phyloP scores from a whole-genome alignment of 1,139 yeast species.

The Lodderomyces pseudojiufengensis region DNA sequence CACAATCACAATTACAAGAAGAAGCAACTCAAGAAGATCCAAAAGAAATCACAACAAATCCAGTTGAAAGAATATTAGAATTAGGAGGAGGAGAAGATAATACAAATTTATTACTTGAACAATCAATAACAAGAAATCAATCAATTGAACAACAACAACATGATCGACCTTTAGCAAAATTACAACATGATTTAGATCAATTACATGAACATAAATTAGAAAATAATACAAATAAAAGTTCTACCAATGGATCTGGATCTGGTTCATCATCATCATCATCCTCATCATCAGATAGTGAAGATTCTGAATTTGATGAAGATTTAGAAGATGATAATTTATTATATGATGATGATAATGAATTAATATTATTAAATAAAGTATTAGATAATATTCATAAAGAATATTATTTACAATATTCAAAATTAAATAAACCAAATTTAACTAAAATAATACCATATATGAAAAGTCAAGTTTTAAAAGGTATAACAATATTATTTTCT shows the following conservation, averaged over 20 bases:
- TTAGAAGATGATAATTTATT: conserved; percentile 49
- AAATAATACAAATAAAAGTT: too few species aligned
- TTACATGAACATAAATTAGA: conserved; percentile 31
- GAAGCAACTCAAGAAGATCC: background rate
- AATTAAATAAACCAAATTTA: conserved; percentile 48
- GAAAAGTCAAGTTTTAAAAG: conserved; percentile 65
- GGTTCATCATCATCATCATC: conserved; percentile 8
- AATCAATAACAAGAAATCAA: conserved; percentile 54
- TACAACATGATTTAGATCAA: conserved; percentile 71
- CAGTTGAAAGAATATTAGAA: conserved; percentile 49
- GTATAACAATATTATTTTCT: conserved; percentile 71
- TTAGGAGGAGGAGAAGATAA: conserved; percentile 49
- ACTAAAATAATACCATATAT: conserved; percentile 66
- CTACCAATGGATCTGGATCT: conserved; percentile 10
- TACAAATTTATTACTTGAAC: conserved; percentile 43
- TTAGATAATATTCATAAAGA: conserved; percentile 60
- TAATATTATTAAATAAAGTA: conserved; percentile 59
- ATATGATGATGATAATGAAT: conserved; percentile 78
- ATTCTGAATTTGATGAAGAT: conserved; percentile 17
- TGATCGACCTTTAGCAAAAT: conserved; percentile 77
- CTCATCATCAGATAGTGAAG: too few species aligned
- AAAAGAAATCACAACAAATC: conserved; percentile 22
- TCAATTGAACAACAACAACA: conserved; percentile 64
- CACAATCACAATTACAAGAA: conserved; percentile 6
- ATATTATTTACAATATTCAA: conserved; percentile 53